Base-by-base conservation (phyloP, 78 protist genomes). In the Dictyostelium citrinum region DNA sequence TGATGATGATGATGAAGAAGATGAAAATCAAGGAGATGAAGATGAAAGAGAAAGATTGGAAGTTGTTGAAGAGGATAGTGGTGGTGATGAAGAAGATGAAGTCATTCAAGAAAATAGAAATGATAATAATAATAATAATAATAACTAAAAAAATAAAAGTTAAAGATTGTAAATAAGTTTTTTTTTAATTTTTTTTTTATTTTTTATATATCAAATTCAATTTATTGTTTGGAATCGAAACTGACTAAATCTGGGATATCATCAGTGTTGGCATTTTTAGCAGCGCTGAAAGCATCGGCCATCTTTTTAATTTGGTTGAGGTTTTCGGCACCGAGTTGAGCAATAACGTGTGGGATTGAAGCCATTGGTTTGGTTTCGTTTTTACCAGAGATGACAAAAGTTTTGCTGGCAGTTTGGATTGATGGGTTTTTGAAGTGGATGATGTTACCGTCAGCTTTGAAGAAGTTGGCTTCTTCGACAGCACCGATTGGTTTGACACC, bases 401-500 rank as follows among this genome's bases (percentile, higher is more conserved):
- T 93, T 27, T 78, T 82, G 20, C 84, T 27, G 41, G 81, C 92
- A 82, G 97, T 95, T 27, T 77, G 72, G 55, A 96, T 95, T 64
- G 71, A 74, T 82, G 97, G 97, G 72, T 93, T 41, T 37, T 11
- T 82, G 88, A 91, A 93, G 93, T 96, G 97, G 83, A 96, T 90
- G 79, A 96, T 77, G 80, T 61, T 83, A 71, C 91, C 95, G 39
- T 96, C 97, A 71, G 76, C 81, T 84, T 79, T 77, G 96, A 96
- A 96, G 77, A 96, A 81, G 67, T 96, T 96, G 68, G 78, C 96
- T 81, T 92, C 95, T 35, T 72, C 91, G 51, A 96, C 64, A 9
- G 92, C 95, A 29, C 17, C 68, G 83, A 80, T 79, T 85, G 91
- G 70, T 85, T 79, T 84, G 82, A 78, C 61, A 35, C 92, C 92